A percentile compares a stretch with the other conserved stretches of the same genome.
Evolutionary conservation across 2,329 filamentous ascomycete genomes (phyloP).

Genomic region (Pseudogymnoascus sp.): DNA sequence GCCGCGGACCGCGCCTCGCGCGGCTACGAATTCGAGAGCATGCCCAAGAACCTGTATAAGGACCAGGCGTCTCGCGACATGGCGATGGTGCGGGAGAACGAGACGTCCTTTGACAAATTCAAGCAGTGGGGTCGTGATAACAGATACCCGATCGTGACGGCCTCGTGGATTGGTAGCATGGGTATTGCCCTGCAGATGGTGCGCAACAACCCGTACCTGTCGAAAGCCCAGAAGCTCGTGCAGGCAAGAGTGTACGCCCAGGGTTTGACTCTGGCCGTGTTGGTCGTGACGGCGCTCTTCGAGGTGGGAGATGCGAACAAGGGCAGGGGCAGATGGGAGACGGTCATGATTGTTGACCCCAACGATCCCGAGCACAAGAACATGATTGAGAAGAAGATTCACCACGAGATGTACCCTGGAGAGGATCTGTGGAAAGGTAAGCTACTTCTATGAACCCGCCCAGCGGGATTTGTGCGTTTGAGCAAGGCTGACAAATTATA

Average conservation of each 20-base stretch:
- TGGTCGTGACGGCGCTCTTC: conserved; percentile 60
- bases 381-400: conserved; percentile 77
- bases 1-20: conserved; percentile 70
- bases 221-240: conserved; percentile 60
- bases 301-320: conserved; percentile 68
- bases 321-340: conserved; percentile 75
- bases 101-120: conserved; percentile 35
- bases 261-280: conserved; percentile 59
- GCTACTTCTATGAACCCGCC: conserved; percentile 25
- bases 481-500: conserved; percentile 29
- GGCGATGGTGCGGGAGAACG: conserved; percentile 43
- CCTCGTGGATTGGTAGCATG: conserved; percentile 60
- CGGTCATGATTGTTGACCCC: conserved; percentile 70
- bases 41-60: conserved; percentile 60
- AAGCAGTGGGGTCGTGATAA: conserved; percentile 65
- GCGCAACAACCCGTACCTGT: conserved; percentile 54
- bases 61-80: conserved; percentile 52
- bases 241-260: conserved; percentile 72
- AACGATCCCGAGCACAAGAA: conserved; percentile 76
- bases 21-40: conserved; percentile 59
- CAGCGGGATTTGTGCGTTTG: neutral
- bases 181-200: conserved; percentile 55
- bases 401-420: conserved; percentile 78
- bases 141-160: conserved; percentile 61
- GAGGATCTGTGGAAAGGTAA: conserved; percentile 89